These are phyloP conservation scores for Fusarium torulosum DNA, from an alignment of 2,329 filamentous ascomycete species.

Conservation along the genomic window DNA sequence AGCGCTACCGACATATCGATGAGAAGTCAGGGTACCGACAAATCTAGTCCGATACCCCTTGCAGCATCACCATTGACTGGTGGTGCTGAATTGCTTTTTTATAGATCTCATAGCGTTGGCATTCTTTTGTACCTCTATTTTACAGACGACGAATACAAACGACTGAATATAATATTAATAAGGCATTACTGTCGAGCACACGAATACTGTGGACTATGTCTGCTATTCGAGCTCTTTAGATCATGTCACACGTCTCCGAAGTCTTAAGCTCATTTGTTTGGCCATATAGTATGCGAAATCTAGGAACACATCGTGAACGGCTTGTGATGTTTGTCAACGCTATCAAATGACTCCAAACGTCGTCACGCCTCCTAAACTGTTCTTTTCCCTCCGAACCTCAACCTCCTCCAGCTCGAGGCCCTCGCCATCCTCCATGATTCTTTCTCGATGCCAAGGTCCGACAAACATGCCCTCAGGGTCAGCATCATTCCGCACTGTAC, in stretches of 20 bases:
- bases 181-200: constrained; percentile 15
- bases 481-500: constrained; percentile 74
- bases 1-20: constrained; percentile 83
- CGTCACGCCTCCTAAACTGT: constrained; percentile 45
- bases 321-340: constrained; percentile 17
- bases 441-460: constrained; percentile 87
- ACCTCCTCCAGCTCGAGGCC: constrained; percentile 55
- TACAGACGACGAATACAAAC: constrained; percentile 31
- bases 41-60: constrained; percentile 52
- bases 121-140: constrained; percentile 23
- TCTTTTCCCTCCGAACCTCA: constrained; percentile 49
- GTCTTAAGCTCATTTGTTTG: constrained; percentile 5
- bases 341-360: constrained; percentile 44
- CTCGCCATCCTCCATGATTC: constrained; percentile 62
- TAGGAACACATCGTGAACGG: constrained; percentile 7
- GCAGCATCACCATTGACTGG: constrained; percentile 22
- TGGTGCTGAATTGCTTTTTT: constrained; percentile 1
- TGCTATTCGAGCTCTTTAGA: not conserved
- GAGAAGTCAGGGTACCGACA: constrained; percentile 75
- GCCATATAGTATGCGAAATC: constrained; percentile 3
- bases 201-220: not conserved
- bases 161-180: constrained; percentile 33
- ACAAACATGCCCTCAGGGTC: constrained; percentile 90
- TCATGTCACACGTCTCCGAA: not conserved
- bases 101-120: constrained; percentile 14